Conservation (phyloP, 345 rosid genomes). For the Clarkia xantiana region DNA sequence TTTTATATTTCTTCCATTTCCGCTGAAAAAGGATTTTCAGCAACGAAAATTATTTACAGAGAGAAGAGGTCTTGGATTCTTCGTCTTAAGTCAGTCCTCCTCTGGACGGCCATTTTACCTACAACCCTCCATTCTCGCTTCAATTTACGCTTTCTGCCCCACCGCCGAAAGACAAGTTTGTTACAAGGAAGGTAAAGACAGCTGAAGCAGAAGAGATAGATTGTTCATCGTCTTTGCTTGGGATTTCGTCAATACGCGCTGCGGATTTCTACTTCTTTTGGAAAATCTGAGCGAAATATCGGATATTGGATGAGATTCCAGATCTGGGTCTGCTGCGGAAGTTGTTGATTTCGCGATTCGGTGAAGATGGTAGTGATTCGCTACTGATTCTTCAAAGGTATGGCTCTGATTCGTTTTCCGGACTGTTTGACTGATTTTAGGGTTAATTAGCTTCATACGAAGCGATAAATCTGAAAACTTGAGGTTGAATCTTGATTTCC, state of each 20-base stretch:
- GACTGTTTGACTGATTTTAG: constrained; percentile 3
- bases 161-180: constrained; percentile 18
- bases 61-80: constrained; percentile 43
- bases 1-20: background rate
- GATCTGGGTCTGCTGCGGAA: constrained; percentile 2
- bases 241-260: background rate
- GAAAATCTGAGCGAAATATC: too few species aligned
- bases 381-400: constrained; percentile 11
- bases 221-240: background rate
- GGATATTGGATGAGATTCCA: constrained; percentile 1
- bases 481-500: too few species aligned
- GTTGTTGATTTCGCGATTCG: constrained; percentile 1
- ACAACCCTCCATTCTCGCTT: constrained; percentile 11
- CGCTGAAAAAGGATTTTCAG: background rate
- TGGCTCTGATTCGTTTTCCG: background rate
- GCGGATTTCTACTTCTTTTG: background rate
- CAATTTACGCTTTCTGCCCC: constrained; percentile 46
- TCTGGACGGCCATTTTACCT: too few species aligned
- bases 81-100: constrained; percentile 16
- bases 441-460: constrained; percentile 3
- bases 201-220: constrained; percentile 6
- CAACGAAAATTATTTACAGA: too few species aligned
- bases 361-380: constrained; percentile 7
- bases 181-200: constrained; percentile 20
- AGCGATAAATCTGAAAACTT: constrained; percentile 1